phyloP scores from a whole-genome alignment of 2,329 filamentous ascomycete genomes.

The Ambrosiella xylebori region DNA sequence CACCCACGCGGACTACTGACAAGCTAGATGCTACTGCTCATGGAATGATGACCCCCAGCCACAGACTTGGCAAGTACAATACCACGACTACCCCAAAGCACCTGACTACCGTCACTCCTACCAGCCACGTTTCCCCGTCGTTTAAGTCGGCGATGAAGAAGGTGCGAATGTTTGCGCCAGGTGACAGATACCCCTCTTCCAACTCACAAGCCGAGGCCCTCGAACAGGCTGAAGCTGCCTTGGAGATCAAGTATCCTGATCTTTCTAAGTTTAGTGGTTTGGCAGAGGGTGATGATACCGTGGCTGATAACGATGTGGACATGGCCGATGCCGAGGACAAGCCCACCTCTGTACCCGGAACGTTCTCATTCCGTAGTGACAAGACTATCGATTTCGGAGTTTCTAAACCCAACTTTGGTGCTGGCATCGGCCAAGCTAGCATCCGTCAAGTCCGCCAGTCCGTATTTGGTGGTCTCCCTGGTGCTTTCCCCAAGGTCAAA shows the following conservation, averaged over 20 bases:
- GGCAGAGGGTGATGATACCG: background rate
- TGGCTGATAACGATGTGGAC: constrained; percentile 12
- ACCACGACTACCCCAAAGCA: constrained; percentile 51
- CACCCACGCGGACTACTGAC: constrained; percentile 20
- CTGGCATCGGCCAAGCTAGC: constrained; percentile 40
- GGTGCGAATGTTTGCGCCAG: constrained; percentile 13
- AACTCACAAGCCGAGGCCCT: constrained; percentile 18
- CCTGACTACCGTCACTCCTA: constrained; percentile 23
- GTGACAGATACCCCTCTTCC: constrained; percentile 20
- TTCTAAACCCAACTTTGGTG: constrained; percentile 36
- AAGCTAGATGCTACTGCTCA: constrained; percentile 17
- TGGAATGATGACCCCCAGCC: constrained; percentile 47
- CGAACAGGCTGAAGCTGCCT: constrained; percentile 8
- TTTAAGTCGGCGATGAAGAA: constrained; percentile 12
- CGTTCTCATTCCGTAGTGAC: constrained; percentile 49
- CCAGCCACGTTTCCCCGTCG: constrained; percentile 9
- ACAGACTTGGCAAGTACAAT: constrained; percentile 53
- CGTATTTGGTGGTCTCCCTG: constrained; percentile 33
- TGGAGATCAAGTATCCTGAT: constrained; percentile 34
- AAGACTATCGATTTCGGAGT: constrained; percentile 42
- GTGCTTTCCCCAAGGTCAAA: constrained; percentile 30
- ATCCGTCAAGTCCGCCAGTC: constrained; percentile 42
- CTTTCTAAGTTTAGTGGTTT: constrained; percentile 27
- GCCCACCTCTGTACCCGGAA: constrained; percentile 32
- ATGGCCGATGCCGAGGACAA: constrained; percentile 13